These are phyloP conservation scores for Polygonum maritimum DNA, from an alignment of 148 eudicot genomes.

Conservation along the genomic window DNA sequence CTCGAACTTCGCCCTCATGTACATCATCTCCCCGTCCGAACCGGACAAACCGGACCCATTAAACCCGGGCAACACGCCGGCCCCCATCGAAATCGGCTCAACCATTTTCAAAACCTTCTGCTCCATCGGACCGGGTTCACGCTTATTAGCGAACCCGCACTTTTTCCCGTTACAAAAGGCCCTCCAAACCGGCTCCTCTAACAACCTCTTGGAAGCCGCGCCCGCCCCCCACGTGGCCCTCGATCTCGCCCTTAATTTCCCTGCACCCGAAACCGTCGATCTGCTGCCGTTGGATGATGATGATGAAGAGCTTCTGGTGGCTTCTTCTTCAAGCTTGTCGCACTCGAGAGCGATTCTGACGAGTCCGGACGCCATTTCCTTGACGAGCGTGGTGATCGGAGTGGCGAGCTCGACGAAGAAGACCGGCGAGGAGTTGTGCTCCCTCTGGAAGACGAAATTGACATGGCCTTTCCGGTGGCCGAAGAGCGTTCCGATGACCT, in stretches of 20 bases:
- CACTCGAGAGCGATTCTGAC: constrained; percentile 64
- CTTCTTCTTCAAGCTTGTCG: constrained; percentile 19
- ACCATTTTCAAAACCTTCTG: constrained; percentile 49
- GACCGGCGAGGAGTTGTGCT: constrained; percentile 37
- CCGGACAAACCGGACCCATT: constrained; percentile 25
- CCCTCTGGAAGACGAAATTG: constrained; percentile 54
- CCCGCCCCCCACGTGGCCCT: neutral
- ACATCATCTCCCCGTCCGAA: constrained; percentile 54
- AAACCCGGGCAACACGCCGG: constrained; percentile 62
- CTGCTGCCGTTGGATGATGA: neutral
- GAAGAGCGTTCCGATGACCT: constrained; percentile 7
- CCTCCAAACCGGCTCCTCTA: constrained; percentile 61
- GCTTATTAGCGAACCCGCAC: constrained; percentile 47
- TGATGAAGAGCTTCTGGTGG: neutral
- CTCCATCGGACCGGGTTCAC: constrained; percentile 48
- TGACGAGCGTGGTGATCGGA: constrained; percentile 41
- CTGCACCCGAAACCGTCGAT: neutral
- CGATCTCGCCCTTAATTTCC: neutral
- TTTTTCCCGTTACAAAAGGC: constrained; percentile 66
- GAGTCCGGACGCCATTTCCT: constrained; percentile 64
- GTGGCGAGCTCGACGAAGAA: constrained; percentile 61
- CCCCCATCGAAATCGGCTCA: constrained; percentile 78
- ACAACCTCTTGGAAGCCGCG: constrained; percentile 11
- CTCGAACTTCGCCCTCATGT: constrained; percentile 79
- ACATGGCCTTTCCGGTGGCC: constrained; percentile 36